Conservation (phyloP, 495 filamentous ascomycete species). For the Staphylotrichum longicolle region DNA sequence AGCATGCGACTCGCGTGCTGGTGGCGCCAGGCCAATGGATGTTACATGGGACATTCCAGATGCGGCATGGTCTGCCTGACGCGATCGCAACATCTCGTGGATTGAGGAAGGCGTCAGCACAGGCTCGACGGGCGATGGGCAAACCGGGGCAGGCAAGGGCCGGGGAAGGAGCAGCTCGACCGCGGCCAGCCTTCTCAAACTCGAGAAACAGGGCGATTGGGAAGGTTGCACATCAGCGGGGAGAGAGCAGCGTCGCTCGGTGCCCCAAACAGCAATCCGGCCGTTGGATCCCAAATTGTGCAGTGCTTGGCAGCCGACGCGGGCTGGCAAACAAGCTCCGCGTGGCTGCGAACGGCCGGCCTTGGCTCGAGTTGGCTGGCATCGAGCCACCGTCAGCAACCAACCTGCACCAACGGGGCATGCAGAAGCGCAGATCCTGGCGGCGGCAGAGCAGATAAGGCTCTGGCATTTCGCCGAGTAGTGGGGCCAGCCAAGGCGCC, state of each 20-base stretch:
- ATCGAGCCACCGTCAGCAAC: no score
- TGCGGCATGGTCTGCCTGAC: no score
- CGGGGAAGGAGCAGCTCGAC: background rate
- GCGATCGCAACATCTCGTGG: no score
- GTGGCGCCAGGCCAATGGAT: no score
- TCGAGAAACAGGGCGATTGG: background rate
- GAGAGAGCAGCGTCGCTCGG: conserved; percentile 2
- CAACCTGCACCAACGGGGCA: background rate
- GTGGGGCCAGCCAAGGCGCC: conserved; percentile 14
- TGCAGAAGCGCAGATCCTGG: background rate
- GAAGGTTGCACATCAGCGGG: conserved; percentile 3
- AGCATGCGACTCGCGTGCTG: no score
- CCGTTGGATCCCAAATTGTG: background rate
- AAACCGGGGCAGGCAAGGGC: no score
- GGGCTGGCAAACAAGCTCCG: background rate
- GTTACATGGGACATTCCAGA: no score
- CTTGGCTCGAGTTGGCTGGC: conserved; percentile 6
- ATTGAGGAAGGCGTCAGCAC: no score
- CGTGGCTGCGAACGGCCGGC: background rate
- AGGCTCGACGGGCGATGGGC: no score
- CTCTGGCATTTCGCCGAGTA: background rate
- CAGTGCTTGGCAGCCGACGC: background rate
- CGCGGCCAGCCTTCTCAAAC: background rate
- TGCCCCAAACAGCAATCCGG: conserved; percentile 13
- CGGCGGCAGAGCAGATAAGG: background rate